Base-by-base conservation (phyloP, 768 basidiomycete species). In the Mycena latifolia region DNA sequence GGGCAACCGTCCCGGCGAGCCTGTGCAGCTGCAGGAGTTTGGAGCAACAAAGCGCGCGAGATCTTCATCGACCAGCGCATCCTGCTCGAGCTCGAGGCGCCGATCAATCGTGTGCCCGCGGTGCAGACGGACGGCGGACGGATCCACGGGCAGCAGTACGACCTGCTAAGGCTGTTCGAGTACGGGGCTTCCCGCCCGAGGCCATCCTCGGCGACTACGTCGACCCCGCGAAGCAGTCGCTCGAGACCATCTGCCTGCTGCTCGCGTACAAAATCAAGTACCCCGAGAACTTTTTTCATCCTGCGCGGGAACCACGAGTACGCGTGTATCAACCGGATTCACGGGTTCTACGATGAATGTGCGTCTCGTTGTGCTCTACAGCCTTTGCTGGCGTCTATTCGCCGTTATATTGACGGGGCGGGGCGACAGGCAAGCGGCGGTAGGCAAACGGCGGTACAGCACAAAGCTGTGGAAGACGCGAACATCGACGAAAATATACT, bases 201-300 rank as follows among this genome's bases (percentile, higher is more conserved):
- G 96, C 97, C 65, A 99, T 99, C 88, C 90, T 99, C 57, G 97
- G 97, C 69, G 97, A 99, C 82, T 99, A 99, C 77, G 97, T 99
- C 75, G 97, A 99, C 83, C 92, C 97, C 78, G 97, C 97, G 73
- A 99, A 99, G 81, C 97, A 99, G 80, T 95, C 93, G 51, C 88
- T 99, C 74, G 97, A 99, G 84, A 99, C 97, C n/a, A 99, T 99
- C 78, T 98, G 97, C 78, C 90, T 99, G 50, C 87, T 99, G 65
- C 90, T 99, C 71, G 96, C 97, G 50, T 99, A 99, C 92, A 99
- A 99, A 88, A 97, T 97, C 87, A 99, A 99, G 87, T 99, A 98
- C 85, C 97, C 97, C 56, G 97, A 99, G 89, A 99, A 99, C 86
- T 99, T 99, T 85, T n/a, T 99, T 99, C 85, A 96, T 99, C 79